phyloP scores from a whole-genome alignment of 352 stramenopile genomes.

The Phytophthora parvispora region DNA sequence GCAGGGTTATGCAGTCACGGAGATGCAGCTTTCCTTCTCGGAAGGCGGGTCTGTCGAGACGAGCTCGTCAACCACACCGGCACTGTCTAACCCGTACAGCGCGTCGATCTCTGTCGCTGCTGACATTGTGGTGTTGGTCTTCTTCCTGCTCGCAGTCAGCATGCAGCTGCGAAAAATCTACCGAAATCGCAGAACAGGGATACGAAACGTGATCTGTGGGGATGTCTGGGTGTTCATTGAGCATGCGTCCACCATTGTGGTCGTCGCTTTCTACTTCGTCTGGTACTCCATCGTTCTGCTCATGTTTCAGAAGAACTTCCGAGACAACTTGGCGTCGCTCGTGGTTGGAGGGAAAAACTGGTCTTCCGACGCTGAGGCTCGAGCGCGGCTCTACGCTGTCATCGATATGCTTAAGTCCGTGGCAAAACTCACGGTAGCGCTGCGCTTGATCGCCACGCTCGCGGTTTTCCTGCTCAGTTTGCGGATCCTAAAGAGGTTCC shows the following conservation, averaged over 20 bases:
- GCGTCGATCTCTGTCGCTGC: conserved; percentile 19
- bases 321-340: conserved; percentile 27
- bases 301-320: conserved; percentile 44
- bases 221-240: conserved; percentile 43
- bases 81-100: conserved; percentile 50
- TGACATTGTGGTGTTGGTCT: conserved; percentile 46
- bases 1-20: conserved; percentile 49
- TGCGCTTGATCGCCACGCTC: conserved; percentile 26
- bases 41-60: conserved; percentile 44
- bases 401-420: conserved; percentile 23
- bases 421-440: conserved; percentile 19
- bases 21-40: conserved; percentile 46
- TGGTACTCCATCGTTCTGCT: conserved; percentile 51
- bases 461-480: conserved; percentile 28
- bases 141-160: conserved; percentile 33
- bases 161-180: conserved; percentile 31
- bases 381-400: conserved; percentile 24
- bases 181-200: conserved; percentile 10
- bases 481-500: conserved; percentile 34
- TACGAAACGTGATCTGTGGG: conserved; percentile 37
- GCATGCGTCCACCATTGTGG: conserved; percentile 11
- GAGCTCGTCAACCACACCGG: conserved; percentile 40
- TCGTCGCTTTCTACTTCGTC: conserved; percentile 50
- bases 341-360: conserved; percentile 25
- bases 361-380: conserved; percentile 20